A percentile compares a stretch with the other conserved stretches of the same genome.
Evolutionary conservation across 2,329 filamentous ascomycete genomes (phyloP).

Genomic region (Sclerotinia nivalis): DNA sequence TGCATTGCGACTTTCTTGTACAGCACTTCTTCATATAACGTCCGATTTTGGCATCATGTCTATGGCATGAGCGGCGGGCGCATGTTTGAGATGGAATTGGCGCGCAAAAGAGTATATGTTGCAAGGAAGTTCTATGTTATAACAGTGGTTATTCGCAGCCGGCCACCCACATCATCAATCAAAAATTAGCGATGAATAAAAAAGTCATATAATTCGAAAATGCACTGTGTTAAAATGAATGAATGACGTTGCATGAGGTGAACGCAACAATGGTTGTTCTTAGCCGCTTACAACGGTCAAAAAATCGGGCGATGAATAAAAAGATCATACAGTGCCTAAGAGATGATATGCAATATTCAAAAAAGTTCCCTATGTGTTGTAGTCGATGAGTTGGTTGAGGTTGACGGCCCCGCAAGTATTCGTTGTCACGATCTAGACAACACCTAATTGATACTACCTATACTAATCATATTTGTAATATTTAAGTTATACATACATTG

Average conservation of each 20-base stretch:
- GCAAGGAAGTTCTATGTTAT: constrained; percentile 18
- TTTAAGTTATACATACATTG: neutral
- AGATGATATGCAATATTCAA: neutral
- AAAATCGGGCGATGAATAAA: no score
- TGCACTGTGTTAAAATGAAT: neutral
- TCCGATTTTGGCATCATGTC: constrained; percentile 18
- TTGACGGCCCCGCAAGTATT: constrained; percentile 3
- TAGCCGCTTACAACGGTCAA: neutral
- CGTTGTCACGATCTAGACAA: constrained; percentile 10
- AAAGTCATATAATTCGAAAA: neutral
- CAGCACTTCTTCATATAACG: constrained; percentile 8
- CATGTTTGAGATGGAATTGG: constrained; percentile 11
- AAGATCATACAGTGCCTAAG: neutral
- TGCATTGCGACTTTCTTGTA: constrained; percentile 14
- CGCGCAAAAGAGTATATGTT: constrained; percentile 13
- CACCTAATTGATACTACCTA: neutral
- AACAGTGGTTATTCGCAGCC: constrained; percentile 3
- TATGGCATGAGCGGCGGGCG: constrained; percentile 19
- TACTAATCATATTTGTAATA: neutral
- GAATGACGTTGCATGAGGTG: neutral
- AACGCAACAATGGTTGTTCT: neutral
- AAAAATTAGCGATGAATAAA: constrained; percentile 7
- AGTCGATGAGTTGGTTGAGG: constrained; percentile 5
- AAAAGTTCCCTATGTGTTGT: neutral
- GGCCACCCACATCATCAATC: neutral